These are phyloP conservation scores for Phytophthora cryptogea DNA, from an alignment of 352 stramenopile species.

Conservation along the genomic window DNA sequence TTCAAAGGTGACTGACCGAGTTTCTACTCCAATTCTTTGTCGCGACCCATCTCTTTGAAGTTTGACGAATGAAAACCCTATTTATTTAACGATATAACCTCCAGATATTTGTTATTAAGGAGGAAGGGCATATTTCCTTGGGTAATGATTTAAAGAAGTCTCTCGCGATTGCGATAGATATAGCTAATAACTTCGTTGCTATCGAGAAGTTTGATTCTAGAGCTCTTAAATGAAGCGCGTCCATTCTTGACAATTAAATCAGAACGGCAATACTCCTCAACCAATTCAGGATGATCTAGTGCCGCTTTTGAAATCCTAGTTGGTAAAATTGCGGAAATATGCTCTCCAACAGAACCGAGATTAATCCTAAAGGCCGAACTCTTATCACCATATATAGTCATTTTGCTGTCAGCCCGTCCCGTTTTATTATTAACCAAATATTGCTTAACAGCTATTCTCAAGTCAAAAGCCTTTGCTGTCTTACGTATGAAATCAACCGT, in stretches of 20 bases:
- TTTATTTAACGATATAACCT: constrained; percentile 6
- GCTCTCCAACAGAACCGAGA: constrained; percentile 26
- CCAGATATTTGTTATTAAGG: constrained; percentile 15
- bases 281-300: constrained; percentile 31
- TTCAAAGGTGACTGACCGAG: constrained; percentile 10
- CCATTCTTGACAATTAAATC: constrained; percentile 28
- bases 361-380: too few relatives aligned
- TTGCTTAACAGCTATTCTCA: constrained; percentile 30
- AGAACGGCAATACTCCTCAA: constrained; percentile 19
- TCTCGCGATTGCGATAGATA: constrained; percentile 28
- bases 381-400: constrained; percentile 18
- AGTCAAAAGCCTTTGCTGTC: constrained; percentile 25
- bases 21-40: constrained; percentile 6
- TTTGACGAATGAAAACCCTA: constrained; percentile 3
- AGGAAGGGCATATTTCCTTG: constrained; percentile 9
- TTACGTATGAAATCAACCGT: constrained; percentile 36
- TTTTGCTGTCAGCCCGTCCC: constrained; percentile 18
- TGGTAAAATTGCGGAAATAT: constrained; percentile 34
- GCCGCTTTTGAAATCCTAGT: constrained; percentile 30
- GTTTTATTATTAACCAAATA: constrained; percentile 14
- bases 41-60: constrained; percentile 10
- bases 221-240: constrained; percentile 19
- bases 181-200: constrained; percentile 30
- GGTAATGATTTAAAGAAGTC: constrained; percentile 5
- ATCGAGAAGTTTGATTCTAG: constrained; percentile 29